Evolutionary conservation across 768 basidiomycete species (phyloP).

Genomic region (Inosperma sp.): DNA sequence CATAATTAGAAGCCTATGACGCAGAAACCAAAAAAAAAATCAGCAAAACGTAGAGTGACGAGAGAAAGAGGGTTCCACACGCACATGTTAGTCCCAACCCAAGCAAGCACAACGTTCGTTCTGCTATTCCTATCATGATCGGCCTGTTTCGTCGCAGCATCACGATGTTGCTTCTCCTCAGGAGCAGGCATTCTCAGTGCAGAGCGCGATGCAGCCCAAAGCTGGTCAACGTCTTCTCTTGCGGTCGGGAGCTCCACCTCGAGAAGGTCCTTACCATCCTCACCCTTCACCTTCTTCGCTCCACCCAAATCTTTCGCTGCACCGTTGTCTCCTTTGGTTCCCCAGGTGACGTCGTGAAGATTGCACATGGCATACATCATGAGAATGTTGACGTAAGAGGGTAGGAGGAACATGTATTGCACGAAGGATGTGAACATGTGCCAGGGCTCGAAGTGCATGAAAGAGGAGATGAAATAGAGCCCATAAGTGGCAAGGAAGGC

Average conservation of each 20-base stretch:
- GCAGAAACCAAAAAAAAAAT: background rate
- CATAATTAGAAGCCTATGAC: constrained; percentile 58
- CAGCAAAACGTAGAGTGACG: too few species aligned
- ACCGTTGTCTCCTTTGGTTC: constrained; percentile 90
- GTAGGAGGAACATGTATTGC: constrained; percentile 89
- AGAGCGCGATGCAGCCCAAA: constrained; percentile 75
- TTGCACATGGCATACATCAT: constrained; percentile 98
- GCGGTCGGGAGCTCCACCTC: constrained; percentile 81
- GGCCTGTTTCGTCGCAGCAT: constrained; percentile 83
- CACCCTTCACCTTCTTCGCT: constrained; percentile 83
- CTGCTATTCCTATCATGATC: constrained; percentile 82
- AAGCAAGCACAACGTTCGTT: constrained; percentile 79
- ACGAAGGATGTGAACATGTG: constrained; percentile 93
- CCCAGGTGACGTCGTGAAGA: constrained; percentile 86
- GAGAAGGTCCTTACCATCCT: constrained; percentile 80
- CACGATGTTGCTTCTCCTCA: constrained; percentile 77
- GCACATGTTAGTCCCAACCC: constrained; percentile 84
- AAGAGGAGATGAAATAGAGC: constrained; percentile 78
- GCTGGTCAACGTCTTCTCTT: constrained; percentile 81
- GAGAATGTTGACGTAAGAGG: constrained; percentile 72
- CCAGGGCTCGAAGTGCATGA: constrained; percentile 94
- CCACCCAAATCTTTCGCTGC: constrained; percentile 83
- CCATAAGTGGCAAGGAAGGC: constrained; percentile 75
- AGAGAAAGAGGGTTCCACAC: constrained; percentile 28
- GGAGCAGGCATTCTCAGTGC: constrained; percentile 64